phyloP scores from a whole-genome alignment of 768 basidiomycete genomes.

The Nidularia pulvinata region DNA sequence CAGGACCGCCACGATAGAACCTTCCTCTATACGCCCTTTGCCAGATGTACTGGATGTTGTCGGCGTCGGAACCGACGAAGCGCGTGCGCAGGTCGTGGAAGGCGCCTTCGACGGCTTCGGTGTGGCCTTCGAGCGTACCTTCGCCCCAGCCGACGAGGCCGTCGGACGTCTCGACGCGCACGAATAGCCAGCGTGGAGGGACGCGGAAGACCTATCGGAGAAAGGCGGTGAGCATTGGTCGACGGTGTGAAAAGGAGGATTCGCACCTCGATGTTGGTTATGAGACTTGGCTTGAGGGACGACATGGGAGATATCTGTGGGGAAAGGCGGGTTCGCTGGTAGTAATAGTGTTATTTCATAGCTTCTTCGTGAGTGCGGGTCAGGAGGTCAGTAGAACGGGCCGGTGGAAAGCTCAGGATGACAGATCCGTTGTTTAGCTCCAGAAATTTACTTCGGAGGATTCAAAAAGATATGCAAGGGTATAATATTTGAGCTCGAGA shows the following conservation, averaged over 20 bases:
- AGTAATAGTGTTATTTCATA: no score
- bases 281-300: conserved; percentile 9
- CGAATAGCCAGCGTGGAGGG: conserved; percentile 75
- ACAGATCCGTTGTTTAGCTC: no score
- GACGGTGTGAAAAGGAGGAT: not conserved
- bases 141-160: conserved; percentile 77
- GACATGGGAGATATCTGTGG: not conserved
- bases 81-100: conserved; percentile 56
- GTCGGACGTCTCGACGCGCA: conserved; percentile 63
- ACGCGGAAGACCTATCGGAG: conserved; percentile 56
- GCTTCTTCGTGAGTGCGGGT: no score
- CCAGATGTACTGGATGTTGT: conserved; percentile 75
- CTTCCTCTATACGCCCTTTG: conserved; percentile 64
- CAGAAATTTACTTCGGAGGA: no score
- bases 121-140: conserved; percentile 71
- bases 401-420: no score
- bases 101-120: conserved; percentile 73
- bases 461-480: no score
- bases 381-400: no score
- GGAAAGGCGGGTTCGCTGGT: not conserved
- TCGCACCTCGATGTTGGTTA: conserved; percentile 20
- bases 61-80: conserved; percentile 60
- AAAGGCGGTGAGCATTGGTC: not conserved
- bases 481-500: no score
- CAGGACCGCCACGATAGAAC: conserved; percentile 74